Base-by-base conservation (phyloP, 75 land plant species). In the Picea sitchensis region DNA sequence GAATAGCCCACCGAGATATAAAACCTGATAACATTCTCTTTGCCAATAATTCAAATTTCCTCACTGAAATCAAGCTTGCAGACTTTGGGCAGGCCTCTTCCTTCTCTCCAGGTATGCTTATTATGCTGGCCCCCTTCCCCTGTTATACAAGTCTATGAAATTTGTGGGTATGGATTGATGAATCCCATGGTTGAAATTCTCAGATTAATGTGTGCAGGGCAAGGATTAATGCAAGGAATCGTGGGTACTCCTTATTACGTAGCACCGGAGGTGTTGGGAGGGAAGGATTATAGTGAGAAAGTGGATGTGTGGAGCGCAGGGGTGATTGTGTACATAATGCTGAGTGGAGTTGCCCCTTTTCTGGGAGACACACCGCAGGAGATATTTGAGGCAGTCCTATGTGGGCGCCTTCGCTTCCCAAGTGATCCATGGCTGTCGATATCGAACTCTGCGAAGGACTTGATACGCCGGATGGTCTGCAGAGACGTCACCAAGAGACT, bases 251-350 rank as follows among this genome's bases (percentile, higher is more conserved):
- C 93, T 64, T 89, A 87, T 80, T 91, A 91, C 67, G 89, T 92
- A 65, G 91, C 94, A 80, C 92, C 94, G 54, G 94, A 92, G 82
- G 88, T 92, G 67, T 23, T 92, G 65, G 64, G 32, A 65, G 90
- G 92, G 72, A 77, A 78, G 61, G 90, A 84, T 18, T 92, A 92
- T 77, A 80, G 63, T 34, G 90, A 88, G 86, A 88, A 90, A 82
- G 88, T 88, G 41, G 94, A 92, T 73, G 88, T 92, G 23, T 92
- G 94, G 94, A 92, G 94, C 80, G 90, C 87, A 56, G 94, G 94
- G 20, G 94, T 90, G 63, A 76, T 92, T 59, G 59, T 92, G 80
- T 90, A 90, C 73, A 41, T 86, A 2, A 88, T 92, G 88, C 83
- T 92, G 54, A 78, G 87, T 14, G 92, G 94, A 23, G 41, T 77